phyloP scores from a whole-genome alignment of 1,284 basidiomycete genomes.

The Malassezia globosa region DNA sequence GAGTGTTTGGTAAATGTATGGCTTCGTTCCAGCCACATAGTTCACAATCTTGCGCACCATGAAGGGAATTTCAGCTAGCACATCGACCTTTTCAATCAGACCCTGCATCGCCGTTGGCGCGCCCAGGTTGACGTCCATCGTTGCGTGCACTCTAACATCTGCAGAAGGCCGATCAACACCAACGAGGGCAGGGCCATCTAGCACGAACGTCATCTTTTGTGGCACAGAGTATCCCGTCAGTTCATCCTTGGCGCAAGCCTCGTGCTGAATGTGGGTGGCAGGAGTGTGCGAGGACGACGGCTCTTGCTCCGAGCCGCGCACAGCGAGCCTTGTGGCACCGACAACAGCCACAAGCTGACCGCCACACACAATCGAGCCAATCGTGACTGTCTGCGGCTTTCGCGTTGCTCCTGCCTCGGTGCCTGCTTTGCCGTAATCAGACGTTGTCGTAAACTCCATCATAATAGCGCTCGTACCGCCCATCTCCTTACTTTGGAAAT shows the following conservation, averaged over 20 bases:
- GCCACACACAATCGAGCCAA: conserved; percentile 70
- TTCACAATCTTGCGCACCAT: conserved; percentile 77
- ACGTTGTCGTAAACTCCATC: conserved; percentile 84
- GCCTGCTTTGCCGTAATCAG: conserved; percentile 29
- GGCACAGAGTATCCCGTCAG: conserved; percentile 73
- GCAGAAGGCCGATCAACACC: conserved; percentile 9
- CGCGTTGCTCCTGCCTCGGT: conserved; percentile 4
- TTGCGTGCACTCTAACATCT: conserved; percentile 20
- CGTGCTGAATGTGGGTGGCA: conserved; percentile 62
- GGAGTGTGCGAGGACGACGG: conserved; percentile 18
- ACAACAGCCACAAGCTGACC: conserved; percentile 65
- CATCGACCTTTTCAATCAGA: conserved; percentile 89
- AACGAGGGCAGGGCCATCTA: conserved; percentile 60
- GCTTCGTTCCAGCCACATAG: conserved; percentile 81
- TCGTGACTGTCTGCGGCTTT: conserved; percentile 54
- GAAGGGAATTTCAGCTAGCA: conserved; percentile 88
- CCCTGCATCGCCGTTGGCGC: conserved; percentile 52
- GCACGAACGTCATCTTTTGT: conserved; percentile 60
- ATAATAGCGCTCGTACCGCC: conserved; percentile 66
- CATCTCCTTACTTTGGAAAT: conserved; percentile 57
- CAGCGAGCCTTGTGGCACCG: conserved; percentile 42
- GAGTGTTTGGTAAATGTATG: conserved; percentile 82
- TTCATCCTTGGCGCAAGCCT: conserved; percentile 56
- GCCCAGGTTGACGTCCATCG: conserved; percentile 25
- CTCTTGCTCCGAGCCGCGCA: conserved; percentile 5